A percentile compares a stretch with the other conserved stretches of the same genome.
Evolutionary conservation across 768 basidiomycete species (phyloP).

Genomic region (Grammothele lineata): DNA sequence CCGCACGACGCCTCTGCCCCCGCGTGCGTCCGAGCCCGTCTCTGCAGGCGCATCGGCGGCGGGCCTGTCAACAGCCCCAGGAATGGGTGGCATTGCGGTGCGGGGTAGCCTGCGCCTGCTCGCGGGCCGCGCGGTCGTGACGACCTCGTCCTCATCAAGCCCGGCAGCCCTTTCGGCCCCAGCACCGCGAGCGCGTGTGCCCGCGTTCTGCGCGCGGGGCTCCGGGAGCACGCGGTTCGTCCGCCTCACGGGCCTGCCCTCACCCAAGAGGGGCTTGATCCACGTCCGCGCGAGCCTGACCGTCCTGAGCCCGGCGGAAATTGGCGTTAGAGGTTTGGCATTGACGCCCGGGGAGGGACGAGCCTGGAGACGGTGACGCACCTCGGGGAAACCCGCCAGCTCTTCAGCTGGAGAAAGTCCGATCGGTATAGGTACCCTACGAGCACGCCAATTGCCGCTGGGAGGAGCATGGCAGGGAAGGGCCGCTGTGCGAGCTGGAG

Average conservation of each 20-base stretch:
- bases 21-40: too few relatives aligned
- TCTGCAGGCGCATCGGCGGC: too few relatives aligned
- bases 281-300: constrained; percentile 51
- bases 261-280: constrained; percentile 65
- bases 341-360: not conserved
- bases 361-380: not conserved
- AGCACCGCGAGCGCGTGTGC: constrained; percentile 16
- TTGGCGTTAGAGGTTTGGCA: not conserved
- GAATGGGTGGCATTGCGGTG: too few relatives aligned
- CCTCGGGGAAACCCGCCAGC: constrained; percentile 65
- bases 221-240: constrained; percentile 76
- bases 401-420: constrained; percentile 73
- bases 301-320: too few relatives aligned
- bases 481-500: constrained; percentile 67
- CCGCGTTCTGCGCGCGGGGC: constrained; percentile 12
- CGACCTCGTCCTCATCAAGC: constrained; percentile 49
- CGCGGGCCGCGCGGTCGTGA: constrained; percentile 54
- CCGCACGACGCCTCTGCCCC: constrained; percentile 43
- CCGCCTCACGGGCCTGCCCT: constrained; percentile 56
- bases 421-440: constrained; percentile 80
- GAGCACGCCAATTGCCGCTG: constrained; percentile 60
- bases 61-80: not conserved
- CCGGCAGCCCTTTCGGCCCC: constrained; percentile 8
- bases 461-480: constrained; percentile 59
- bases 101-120: constrained; percentile 7